Conservation (phyloP, 2,329 filamentous ascomycete genomes). For the Coniochaeta ligniaria region DNA sequence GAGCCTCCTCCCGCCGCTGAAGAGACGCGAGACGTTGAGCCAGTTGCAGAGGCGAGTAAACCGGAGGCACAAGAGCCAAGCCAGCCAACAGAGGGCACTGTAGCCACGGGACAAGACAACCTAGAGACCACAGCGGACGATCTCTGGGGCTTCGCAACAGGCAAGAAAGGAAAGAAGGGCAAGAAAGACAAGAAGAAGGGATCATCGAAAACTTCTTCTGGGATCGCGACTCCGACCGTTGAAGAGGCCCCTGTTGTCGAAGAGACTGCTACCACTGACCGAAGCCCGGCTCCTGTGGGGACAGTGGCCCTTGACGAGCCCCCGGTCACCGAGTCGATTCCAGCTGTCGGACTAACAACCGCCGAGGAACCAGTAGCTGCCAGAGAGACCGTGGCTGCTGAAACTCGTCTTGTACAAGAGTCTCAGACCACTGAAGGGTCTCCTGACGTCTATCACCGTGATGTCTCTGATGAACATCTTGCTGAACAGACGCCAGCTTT, state of each 20-base stretch:
- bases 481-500: neutral
- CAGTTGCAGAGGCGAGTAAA: neutral
- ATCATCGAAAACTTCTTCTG: conserved; percentile 2
- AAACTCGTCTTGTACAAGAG: neutral
- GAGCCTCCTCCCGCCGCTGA: neutral
- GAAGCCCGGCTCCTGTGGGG: neutral
- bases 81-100: neutral
- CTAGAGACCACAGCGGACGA: conserved; percentile 4
- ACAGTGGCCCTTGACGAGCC: neutral
- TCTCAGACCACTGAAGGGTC: neutral
- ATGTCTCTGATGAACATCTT: neutral
- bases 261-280: neutral
- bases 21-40: neutral
- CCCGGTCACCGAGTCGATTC: neutral
- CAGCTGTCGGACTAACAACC: neutral
- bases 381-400: neutral
- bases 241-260: neutral
- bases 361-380: neutral
- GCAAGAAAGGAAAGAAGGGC: conserved; percentile 20
- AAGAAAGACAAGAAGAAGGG: conserved; percentile 25
- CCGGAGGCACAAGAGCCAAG: neutral
- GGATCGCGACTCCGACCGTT: neutral
- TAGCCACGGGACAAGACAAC: neutral
- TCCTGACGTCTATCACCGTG: neutral
- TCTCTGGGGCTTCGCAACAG: conserved; percentile 7